Percentiles rank a stretch among this genome's conserved stretches.
phyloP scores from a whole-genome alignment of 352 stramenopile genomes.

The Aphanomyces invadans region DNA sequence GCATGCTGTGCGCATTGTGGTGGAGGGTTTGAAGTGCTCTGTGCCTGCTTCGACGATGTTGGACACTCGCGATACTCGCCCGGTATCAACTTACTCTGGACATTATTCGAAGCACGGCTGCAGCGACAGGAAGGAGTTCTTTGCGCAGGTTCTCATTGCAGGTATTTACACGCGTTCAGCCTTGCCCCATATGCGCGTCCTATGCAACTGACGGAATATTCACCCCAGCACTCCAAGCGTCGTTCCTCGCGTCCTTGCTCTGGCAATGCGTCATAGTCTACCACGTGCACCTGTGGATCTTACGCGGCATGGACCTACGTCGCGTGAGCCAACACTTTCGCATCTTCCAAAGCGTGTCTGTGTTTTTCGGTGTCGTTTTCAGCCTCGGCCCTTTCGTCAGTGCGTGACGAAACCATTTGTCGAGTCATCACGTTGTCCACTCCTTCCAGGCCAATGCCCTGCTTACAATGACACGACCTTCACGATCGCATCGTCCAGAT shows the following conservation, averaged over 20 bases:
- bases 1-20: constrained; percentile 59
- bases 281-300: constrained; percentile 78
- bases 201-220: too few relatives aligned
- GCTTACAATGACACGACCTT: background rate
- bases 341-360: constrained; percentile 56
- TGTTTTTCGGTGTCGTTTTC: constrained; percentile 55
- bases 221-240: constrained; percentile 66
- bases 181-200: constrained; percentile 1
- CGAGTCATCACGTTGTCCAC: background rate
- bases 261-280: constrained; percentile 83
- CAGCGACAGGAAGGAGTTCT: background rate
- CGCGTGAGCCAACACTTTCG: constrained; percentile 80
- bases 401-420: constrained; percentile 24
- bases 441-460: background rate
- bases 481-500: background rate
- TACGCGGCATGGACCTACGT: constrained; percentile 70
- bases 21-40: constrained; percentile 4
- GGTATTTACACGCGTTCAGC: background rate
- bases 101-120: background rate
- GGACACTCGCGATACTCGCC: background rate
- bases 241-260: constrained; percentile 57
- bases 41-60: background rate
- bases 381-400: constrained; percentile 39
- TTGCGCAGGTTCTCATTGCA: background rate
- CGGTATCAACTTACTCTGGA: background rate